Evolutionary conservation across 306 rosid genomes (phyloP), one percentile per base, ranked within the genome.

Genomic region (Quercus rubra): DNA sequence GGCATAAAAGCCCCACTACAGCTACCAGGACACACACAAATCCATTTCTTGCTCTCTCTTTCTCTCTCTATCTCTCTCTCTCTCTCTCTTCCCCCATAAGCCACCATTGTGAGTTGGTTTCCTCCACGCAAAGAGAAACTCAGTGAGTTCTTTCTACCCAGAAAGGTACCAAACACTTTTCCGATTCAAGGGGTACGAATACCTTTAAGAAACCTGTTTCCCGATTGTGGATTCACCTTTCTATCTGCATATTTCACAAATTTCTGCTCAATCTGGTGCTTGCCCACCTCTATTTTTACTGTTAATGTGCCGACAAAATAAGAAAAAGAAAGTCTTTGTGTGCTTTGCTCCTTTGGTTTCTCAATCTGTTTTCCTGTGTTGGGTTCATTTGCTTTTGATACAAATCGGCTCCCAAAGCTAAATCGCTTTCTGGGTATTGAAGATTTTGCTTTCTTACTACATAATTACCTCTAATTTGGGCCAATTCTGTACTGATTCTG

Each of bases 91-190:
- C 7, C 18, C 41, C 9, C 25, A 5, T 35, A n/a, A 9, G 20
- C 28, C 69, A 80, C 63, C 87, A 59, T 51, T 38, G 74, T 83
- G 80, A 85, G 82, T 78, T 85, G 84, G 89, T 88, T 85, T 80
- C 87, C 89, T 88, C 89, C 91, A 83, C 91, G 91, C 85, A 83
- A 85, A 80, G 89, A 68, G 82, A 70, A 55, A 83, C 80, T 58
- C 75, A 18, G 63, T 70, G 62, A 38, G 79, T 66, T 30, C 41
- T 64, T 81, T 70, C 75, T 69, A 70, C 86, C 81, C 84, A 49
- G 64, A 68, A 79, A 76, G 82, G 79, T 66, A 72, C 85, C 85
- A 79, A 78, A 67, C 76, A 55, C 82, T 85, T 73, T 73, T 74
- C 64, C 88, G 75, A 61, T 69, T 68, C 43, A 75, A 52, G 21